Evolutionary conservation across 495 filamentous ascomycete species (phyloP), one percentile per base, ranked within the genome.

Genomic region (Penicillium manginii): DNA sequence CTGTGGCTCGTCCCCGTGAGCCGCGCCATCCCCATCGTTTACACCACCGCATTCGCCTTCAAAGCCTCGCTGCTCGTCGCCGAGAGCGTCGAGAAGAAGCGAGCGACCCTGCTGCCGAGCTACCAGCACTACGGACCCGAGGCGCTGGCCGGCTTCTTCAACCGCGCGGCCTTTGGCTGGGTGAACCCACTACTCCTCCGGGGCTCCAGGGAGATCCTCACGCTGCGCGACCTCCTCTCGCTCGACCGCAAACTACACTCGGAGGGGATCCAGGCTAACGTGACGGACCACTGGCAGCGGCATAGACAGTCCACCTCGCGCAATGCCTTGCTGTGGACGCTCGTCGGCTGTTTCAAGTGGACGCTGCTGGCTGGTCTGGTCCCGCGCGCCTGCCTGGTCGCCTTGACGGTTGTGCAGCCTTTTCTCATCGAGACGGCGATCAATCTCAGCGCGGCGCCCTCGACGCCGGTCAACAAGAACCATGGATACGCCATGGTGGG

Each of bases 401-500:
- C 74, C 0, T 85, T 90, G 65, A 82, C 73, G 51, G 83, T 87
- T 56, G 81, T 79, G 39, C 87, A 89, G 63, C 87, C 88, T 3
- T 78, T 91, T 43, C 75, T 91, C 19, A 76, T 91, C 14, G 75
- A 83, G 47, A 70, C 78, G 9, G 77, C 83, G 0, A 64, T 87
- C 6, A 64, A 61, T 6, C 80, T 82, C 48, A 78, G 82, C 4
- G 54, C 73, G 7, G 63, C 79, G 50, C 74, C 80, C 3, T 69
- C 66, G 0, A 77, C 70, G 19, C 37, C 59, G 5, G 63, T 55
- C 50, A 72, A 72, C 5, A 77, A 65, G 14, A 83, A 87, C 58
- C 57, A 78, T 31, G 84, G 86, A 4, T 86, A 88, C 63, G 86
- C 85, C 3, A 67, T 88, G 49, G 86, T 90, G 55, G 86, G 83